phyloP scores from a whole-genome alignment of 139 green algal species.

The Mesostigma viride region DNA sequence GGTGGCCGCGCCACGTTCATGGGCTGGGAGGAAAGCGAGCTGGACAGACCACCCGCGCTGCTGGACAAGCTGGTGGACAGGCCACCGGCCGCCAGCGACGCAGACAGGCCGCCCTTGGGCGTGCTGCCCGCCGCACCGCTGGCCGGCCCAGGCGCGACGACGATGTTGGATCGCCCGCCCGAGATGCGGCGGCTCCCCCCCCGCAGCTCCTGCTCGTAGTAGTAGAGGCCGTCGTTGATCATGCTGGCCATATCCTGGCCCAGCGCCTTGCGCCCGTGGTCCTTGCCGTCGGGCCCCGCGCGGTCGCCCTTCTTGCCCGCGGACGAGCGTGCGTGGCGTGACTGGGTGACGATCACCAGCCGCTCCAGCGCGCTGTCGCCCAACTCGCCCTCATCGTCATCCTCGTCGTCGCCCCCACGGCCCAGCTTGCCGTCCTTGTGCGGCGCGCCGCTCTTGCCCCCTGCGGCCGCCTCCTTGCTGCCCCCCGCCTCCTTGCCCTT shows the following conservation, averaged over 20 bases:
- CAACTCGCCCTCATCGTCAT: constrained; percentile 45
- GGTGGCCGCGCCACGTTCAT: too few species aligned
- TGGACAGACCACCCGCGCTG: too few species aligned
- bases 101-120: too few species aligned
- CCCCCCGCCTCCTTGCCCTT: background rate
- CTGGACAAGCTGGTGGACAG: too few species aligned
- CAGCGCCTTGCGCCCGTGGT: constrained; percentile 10
- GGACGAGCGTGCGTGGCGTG: constrained; percentile 7
- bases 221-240: constrained; percentile 73
- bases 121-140: too few species aligned
- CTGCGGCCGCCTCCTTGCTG: background rate
- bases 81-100: too few species aligned
- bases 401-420: constrained; percentile 6
- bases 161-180: too few species aligned
- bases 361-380: constrained; percentile 43
- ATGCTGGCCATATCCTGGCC: constrained; percentile 40
- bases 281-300: background rate
- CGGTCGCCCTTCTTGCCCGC: constrained; percentile 3
- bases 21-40: too few species aligned
- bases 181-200: too few species aligned
- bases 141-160: too few species aligned
- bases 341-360: constrained; percentile 56
- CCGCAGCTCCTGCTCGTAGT: constrained; percentile 68
- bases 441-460: background rate
- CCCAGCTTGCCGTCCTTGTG: background rate